Evolutionary conservation across 257 asterid species (phyloP), one percentile per base, ranked within the genome.

Genomic region (Salvia hispanica): DNA sequence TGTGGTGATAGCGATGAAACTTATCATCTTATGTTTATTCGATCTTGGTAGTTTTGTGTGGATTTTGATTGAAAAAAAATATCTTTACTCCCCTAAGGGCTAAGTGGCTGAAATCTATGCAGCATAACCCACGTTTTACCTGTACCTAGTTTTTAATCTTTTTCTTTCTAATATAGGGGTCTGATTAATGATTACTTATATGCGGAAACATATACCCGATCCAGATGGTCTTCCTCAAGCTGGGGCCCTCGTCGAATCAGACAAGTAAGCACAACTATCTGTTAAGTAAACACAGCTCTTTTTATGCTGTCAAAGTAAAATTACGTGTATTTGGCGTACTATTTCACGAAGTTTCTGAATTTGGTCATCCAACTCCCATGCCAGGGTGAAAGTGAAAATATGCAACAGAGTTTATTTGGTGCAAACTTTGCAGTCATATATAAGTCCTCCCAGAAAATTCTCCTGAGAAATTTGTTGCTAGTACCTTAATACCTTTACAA

Each of bases 161-260:
- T 39, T 69, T 21, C 2, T 71, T 67, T 58, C 65, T 64, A 18
- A 54, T 74, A 57, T 59, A 91, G 95, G 90, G 97, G 97, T 59
- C 81, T 88, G 72, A 81, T 93, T 58, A 83, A 93, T 82, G 98
- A 93, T 54, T 63, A 89, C 70, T 79, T 88, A 62, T 90, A 85
- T 73, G 98, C 97, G 58, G 98, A 93, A 86, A 60, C 90, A 63
- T 86, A 69, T 85, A 76, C 94, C 39, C 88, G 85, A 48, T 88
- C 98, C 60, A 83, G 96, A 81, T 93, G 97, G 96, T 80, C 96
- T 71, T 86, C 98, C 75, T 88, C 88, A 62, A 84, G 88, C 77
- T 93, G 98, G 97, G 97, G 98, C 43, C 98, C 97, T 57, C 76
- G 86, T 14, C 85, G 97, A 76, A 90, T 93, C 66, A 93, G 70